A percentile compares a stretch with the other conserved stretches of the same genome.
phyloP scores from a whole-genome alignment of 2,329 filamentous ascomycete species.

The Cladorrhinum sp. region DNA sequence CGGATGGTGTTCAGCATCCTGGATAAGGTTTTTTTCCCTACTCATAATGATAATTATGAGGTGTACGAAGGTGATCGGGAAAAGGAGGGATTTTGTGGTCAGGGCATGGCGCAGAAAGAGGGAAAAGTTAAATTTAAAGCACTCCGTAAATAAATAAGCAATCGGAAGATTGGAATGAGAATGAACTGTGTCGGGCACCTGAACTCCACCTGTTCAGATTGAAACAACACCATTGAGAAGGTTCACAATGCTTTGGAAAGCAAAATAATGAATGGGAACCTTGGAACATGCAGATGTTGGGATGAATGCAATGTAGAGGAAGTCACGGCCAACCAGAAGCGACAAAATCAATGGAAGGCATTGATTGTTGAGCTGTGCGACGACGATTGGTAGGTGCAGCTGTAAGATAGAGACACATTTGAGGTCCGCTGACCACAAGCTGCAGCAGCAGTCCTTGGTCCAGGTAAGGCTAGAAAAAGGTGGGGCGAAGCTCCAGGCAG shows the following conservation, averaged over 20 bases:
- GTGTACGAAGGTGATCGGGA: neutral
- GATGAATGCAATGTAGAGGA: neutral
- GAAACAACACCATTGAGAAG: neutral
- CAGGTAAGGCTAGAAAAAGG: neutral
- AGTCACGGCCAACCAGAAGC: neutral
- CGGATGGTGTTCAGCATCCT: neutral
- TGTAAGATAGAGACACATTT: neutral
- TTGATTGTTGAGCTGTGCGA: neutral
- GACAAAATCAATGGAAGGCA: neutral
- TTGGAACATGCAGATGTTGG: neutral
- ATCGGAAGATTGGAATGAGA: neutral
- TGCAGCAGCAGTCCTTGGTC: neutral
- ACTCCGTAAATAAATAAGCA: neutral
- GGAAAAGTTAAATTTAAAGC: neutral
- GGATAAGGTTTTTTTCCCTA: neutral
- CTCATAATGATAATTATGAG: neutral
- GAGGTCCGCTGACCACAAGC: constrained; percentile 8
- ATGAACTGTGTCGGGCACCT: neutral
- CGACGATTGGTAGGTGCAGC: neutral
- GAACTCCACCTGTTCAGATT: neutral
- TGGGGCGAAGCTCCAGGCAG: constrained; percentile 6
- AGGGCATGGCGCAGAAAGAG: neutral
- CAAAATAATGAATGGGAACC: no score
- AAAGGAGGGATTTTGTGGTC: neutral
- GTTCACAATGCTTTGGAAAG: no score